A percentile compares a stretch with the other conserved stretches of the same genome.
phyloP scores from a whole-genome alignment of 2,329 filamentous ascomycete species.

The Fonsecaea pugnacius region DNA sequence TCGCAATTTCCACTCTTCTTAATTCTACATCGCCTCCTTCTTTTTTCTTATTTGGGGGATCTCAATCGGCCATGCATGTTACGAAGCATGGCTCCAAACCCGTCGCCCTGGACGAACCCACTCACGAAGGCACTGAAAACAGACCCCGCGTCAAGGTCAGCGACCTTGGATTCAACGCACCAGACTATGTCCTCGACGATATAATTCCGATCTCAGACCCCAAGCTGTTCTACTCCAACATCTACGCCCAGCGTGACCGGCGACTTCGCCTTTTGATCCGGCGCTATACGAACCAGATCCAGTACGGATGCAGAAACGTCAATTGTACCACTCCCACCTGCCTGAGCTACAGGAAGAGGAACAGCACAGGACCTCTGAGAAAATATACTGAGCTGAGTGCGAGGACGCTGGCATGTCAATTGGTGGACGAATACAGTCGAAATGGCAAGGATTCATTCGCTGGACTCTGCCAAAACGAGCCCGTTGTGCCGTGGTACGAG shows the following conservation, averaged over 20 bases:
- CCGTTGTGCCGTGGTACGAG: conserved; percentile 37
- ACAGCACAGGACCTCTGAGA: conserved; percentile 71
- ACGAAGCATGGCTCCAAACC: conserved; percentile 22
- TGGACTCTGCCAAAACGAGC: conserved; percentile 35
- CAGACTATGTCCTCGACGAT: conserved; percentile 28
- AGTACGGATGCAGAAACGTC: conserved; percentile 73
- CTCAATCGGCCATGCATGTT: conserved; percentile 30
- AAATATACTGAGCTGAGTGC: conserved; percentile 82
- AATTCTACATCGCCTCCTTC: not conserved
- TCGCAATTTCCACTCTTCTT: not conserved
- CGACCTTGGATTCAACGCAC: conserved; percentile 26
- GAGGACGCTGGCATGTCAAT: conserved; percentile 75
- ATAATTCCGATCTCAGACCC: conserved; percentile 30
- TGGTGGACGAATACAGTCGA: conserved; percentile 66
- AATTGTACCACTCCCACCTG: conserved; percentile 77
- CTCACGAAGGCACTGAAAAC: conserved; percentile 23
- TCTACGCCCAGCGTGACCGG: conserved; percentile 34
- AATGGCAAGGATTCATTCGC: conserved; percentile 59
- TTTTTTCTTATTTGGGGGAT: too few relatives aligned
- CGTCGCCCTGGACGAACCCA: conserved; percentile 23
- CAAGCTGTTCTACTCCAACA: conserved; percentile 25
- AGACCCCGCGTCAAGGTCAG: conserved; percentile 24
- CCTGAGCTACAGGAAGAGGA: conserved; percentile 74
- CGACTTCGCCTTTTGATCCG: conserved; percentile 36
- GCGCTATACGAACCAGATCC: conserved; percentile 75